These are phyloP conservation scores for Ceratocystis diversiconidia DNA, from an alignment of 2,329 filamentous ascomycete genomes.

Conservation along the genomic window DNA sequence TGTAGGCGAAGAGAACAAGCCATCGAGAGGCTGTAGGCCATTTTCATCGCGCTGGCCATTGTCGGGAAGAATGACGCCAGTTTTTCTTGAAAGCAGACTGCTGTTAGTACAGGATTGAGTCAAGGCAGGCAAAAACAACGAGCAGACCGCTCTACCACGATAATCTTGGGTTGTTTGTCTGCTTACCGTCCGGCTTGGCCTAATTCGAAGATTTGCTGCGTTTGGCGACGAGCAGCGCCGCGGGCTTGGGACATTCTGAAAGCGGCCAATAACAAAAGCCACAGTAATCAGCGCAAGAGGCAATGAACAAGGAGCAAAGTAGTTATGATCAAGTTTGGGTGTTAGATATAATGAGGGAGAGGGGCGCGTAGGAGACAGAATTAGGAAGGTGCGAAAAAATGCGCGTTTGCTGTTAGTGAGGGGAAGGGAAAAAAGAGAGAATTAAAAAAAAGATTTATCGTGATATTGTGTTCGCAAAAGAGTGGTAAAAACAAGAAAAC, in stretches of 20 bases:
- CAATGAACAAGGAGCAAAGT: too few relatives aligned
- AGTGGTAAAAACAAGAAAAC: neutral
- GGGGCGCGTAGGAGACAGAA: neutral
- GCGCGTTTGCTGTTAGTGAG: neutral
- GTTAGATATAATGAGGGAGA: neutral
- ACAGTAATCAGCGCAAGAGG: too few relatives aligned
- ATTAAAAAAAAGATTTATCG: neutral
- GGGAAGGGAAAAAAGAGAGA: neutral
- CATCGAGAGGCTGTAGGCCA: slow-evolving; percentile 77
- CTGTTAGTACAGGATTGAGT: slow-evolving; percentile 5
- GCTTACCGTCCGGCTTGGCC: slow-evolving; percentile 29
- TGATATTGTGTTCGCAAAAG: neutral
- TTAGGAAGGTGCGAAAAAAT: neutral
- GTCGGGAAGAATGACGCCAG: slow-evolving; percentile 68
- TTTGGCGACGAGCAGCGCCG: slow-evolving; percentile 13
- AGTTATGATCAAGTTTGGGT: neutral
- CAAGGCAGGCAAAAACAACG: slow-evolving; percentile 10
- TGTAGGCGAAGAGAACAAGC: slow-evolving; percentile 77
- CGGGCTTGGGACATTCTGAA: slow-evolving; percentile 14
- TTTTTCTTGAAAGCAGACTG: slow-evolving; percentile 49
- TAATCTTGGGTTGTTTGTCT: neutral
- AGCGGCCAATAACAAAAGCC: neutral
- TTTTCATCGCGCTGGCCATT: slow-evolving; percentile 72
- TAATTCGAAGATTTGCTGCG: slow-evolving; percentile 22
- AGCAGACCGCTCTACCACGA: neutral